phyloP scores from a whole-genome alignment of 2,329 filamentous ascomycete species.

The Lachnellula occidentalis region DNA sequence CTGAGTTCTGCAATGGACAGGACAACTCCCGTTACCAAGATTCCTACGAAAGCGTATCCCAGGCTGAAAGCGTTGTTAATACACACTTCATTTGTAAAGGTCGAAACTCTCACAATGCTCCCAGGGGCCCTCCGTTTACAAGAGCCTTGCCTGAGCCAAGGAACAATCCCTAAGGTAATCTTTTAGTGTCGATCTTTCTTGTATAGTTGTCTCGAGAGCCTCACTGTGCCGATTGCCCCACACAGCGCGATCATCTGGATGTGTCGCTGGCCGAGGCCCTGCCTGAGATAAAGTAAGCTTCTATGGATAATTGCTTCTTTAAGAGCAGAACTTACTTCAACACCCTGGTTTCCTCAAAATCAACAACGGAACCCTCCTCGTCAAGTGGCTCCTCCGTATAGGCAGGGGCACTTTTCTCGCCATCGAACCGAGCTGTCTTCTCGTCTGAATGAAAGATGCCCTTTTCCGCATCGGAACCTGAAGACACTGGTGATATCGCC shows the following conservation, averaged over 20 bases:
- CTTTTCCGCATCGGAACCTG: constrained; percentile 9
- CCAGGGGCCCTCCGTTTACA: constrained; percentile 45
- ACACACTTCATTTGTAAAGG: neutral
- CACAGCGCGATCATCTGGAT: constrained; percentile 40
- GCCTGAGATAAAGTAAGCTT: constrained; percentile 30
- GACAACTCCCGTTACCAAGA: constrained; percentile 45
- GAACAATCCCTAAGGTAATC: constrained; percentile 14
- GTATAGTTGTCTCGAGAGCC: neutral
- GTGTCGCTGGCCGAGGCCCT: constrained; percentile 39
- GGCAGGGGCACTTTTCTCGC: constrained; percentile 2
- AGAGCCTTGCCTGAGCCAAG: constrained; percentile 43
- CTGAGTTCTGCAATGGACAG: constrained; percentile 47
- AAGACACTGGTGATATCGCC: constrained; percentile 13
- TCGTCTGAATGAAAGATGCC: neutral
- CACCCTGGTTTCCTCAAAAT: constrained; percentile 17
- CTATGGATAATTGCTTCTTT: neutral
- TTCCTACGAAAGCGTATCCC: constrained; percentile 45
- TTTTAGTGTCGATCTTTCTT: neutral
- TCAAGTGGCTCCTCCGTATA: constrained; percentile 2
- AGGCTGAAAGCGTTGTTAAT: constrained; percentile 25
- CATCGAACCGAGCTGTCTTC: neutral
- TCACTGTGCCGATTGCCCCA: constrained; percentile 40
- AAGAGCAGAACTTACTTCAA: constrained; percentile 11
- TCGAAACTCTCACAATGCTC: constrained; percentile 35
- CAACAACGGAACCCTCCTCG: constrained; percentile 1